Base-by-base conservation (phyloP, 768 basidiomycete genomes). In the Galerina marginata region DNA sequence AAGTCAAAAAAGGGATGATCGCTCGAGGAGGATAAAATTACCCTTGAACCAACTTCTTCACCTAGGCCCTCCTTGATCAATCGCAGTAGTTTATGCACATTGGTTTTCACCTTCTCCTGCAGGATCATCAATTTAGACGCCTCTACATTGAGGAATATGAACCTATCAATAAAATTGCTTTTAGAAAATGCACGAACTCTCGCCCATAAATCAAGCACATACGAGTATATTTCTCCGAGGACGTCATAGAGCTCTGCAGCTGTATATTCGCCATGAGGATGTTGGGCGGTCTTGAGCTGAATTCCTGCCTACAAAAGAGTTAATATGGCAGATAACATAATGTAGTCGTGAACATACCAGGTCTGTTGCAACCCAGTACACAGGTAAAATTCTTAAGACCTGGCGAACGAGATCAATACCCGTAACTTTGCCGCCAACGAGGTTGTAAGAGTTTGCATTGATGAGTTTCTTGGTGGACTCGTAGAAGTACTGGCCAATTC, bases 111-210 rank as follows among this genome's bases (percentile, higher is more conserved):
- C 58, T 79, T 83, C 46, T 78, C 73, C 63, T 83, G 79, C 23
- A 86, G 67, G 20, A 82, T 77, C 82, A 88, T 83, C 29, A 86
- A 72, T 65, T 86, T 84, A 1, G 83, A 77, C 2, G 83, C 68
- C 53, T 90, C 89, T 20, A 86, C 76, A 53, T 92, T 86, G 37
- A 93, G 81, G 85, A 93, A 94, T 59, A 94, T 75, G 70, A 83
- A 92, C 43, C 91, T 93, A 63, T 4, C 10, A 36, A 55, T 33
- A 4, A 33, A 1, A 0, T 33, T 33, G n/a, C n/a, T 33, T 2
- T 20, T n/a, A 58, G n/a, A 46, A 29, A 44, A 44, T 37, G n/a
- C n/a, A 56, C 20, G 15, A 23, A 54, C 54, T 10, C 25, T n/a
- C 14, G 23, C 7, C 23, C 15, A 9, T n/a, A 36, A 15, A 47